A percentile compares a stretch with the other conserved stretches of the same genome.
phyloP scores from a whole-genome alignment of 1,284 basidiomycete genomes.

The Hemileia vastatrix region DNA sequence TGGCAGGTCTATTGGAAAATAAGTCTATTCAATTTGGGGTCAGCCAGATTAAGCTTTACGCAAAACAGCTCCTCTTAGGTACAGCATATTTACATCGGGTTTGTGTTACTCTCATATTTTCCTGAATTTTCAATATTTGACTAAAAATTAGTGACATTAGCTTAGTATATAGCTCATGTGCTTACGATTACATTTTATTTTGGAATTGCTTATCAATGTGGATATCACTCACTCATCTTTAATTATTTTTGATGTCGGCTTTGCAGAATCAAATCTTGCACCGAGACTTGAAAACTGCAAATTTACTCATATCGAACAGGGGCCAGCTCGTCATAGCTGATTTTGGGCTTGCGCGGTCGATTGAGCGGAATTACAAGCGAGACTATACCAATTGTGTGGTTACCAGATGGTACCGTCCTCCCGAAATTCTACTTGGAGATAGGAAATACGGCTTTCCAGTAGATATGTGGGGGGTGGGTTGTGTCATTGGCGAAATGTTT shows the following conservation, averaged over 20 bases:
- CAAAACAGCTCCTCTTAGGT: constrained; percentile 88
- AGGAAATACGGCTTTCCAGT: constrained; percentile 81
- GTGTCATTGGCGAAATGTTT: constrained; percentile 95
- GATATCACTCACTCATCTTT: too few relatives aligned
- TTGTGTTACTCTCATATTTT: constrained; percentile 32
- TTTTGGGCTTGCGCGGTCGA: constrained; percentile 77
- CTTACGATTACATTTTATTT: too few relatives aligned
- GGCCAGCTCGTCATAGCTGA: constrained; percentile 83
- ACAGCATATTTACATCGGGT: constrained; percentile 90
- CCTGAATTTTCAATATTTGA: background rate
- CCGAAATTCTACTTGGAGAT: constrained; percentile 83
- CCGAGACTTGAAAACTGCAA: constrained; percentile 98
- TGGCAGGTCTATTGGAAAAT: constrained; percentile 87
- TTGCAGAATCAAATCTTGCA: constrained; percentile 83
- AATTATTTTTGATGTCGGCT: background rate
- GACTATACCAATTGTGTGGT: constrained; percentile 96
- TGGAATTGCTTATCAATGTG: too few relatives aligned
- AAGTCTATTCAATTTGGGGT: constrained; percentile 48
- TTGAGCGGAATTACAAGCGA: constrained; percentile 35
- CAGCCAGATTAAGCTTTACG: constrained; percentile 78
- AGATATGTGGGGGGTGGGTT: constrained; percentile 98
- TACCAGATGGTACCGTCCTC: constrained; percentile 97
- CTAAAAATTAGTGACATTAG: background rate
- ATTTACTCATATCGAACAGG: constrained; percentile 80
- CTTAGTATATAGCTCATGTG: background rate